Conservation (phyloP, 2,329 filamentous ascomycete species). For the Leptographium wingfieldii region DNA sequence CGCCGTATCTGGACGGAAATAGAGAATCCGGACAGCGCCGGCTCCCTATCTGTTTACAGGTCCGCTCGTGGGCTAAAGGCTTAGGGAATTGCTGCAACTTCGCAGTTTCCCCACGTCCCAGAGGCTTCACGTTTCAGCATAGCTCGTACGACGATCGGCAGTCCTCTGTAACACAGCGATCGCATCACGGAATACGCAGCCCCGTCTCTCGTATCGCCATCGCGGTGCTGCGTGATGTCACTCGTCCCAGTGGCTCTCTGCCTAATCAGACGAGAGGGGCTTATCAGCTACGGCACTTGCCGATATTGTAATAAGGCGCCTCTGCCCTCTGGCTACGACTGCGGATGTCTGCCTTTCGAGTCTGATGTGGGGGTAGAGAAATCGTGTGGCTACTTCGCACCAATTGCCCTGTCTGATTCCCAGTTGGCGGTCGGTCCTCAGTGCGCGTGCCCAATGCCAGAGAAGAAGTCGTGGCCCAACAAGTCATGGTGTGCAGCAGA, state of each 20-base stretch:
- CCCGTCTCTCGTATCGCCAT: neutral
- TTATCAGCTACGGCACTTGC: neutral
- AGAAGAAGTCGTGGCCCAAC: conserved; percentile 46
- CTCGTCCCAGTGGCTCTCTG: neutral
- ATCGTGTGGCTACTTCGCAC: too few relatives aligned
- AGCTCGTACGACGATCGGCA: neutral
- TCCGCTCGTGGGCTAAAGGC: neutral
- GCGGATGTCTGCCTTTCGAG: neutral
- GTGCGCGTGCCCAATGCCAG: conserved; percentile 30
- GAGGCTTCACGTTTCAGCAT: neutral
- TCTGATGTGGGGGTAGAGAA: neutral
- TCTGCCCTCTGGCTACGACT: neutral
- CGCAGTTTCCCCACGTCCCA: neutral
- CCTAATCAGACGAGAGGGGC: neutral
- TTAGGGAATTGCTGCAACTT: neutral
- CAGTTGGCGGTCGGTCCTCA: conserved; percentile 12
- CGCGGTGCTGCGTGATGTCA: neutral
- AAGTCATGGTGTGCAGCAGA: conserved; percentile 40
- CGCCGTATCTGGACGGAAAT: neutral
- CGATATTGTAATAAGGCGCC: neutral
- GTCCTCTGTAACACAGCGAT: neutral
- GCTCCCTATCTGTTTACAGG: neutral
- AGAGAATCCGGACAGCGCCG: neutral
- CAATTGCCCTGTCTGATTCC: too few relatives aligned
- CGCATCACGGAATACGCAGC: neutral